Conservation (phyloP, 129 eudicot species). For the Flaveria trinervia region DNA sequence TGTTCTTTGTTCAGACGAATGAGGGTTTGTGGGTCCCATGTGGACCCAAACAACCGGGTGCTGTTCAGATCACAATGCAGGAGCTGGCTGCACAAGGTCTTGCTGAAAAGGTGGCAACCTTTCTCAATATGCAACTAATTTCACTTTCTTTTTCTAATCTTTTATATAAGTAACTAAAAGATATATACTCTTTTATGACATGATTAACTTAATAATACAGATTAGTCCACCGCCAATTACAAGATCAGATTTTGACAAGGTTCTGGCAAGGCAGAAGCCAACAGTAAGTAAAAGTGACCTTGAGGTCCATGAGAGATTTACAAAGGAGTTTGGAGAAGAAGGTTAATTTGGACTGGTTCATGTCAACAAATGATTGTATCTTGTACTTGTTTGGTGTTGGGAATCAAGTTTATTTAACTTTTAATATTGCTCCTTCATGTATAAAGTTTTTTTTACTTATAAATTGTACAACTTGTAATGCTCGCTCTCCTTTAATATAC, state of each 20-base stretch:
- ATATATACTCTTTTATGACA: background rate
- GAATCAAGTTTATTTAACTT: background rate
- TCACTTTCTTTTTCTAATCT: no score
- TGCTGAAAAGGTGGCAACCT: conserved; percentile 63
- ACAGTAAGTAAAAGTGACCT: conserved; percentile 66
- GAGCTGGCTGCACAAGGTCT: conserved; percentile 86
- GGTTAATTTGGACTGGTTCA: conserved; percentile 48
- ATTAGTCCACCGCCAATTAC: conserved; percentile 84
- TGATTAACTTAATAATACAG: conserved; percentile 39
- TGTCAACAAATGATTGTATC: background rate
- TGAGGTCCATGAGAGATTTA: conserved; percentile 87
- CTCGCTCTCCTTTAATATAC: background rate
- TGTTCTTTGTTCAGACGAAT: conserved; percentile 66
- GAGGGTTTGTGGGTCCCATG: conserved; percentile 86
- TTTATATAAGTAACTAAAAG: no score
- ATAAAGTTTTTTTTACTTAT: conserved; percentile 1
- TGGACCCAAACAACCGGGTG: conserved; percentile 91
- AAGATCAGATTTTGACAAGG: conserved; percentile 81
- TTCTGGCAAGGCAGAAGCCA: conserved; percentile 40
- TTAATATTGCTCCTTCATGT: conserved; percentile 19
- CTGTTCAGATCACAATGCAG: conserved; percentile 89
- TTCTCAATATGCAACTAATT: background rate
- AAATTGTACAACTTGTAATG: conserved; percentile 7
- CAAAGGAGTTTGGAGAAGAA: conserved; percentile 95
- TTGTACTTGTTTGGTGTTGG: conserved; percentile 14